A percentile compares a stretch with the other conserved stretches of the same genome.
Evolutionary conservation across 2,329 filamentous ascomycete genomes (phyloP).

Genomic region (Sporothrix brunneoviolacea): DNA sequence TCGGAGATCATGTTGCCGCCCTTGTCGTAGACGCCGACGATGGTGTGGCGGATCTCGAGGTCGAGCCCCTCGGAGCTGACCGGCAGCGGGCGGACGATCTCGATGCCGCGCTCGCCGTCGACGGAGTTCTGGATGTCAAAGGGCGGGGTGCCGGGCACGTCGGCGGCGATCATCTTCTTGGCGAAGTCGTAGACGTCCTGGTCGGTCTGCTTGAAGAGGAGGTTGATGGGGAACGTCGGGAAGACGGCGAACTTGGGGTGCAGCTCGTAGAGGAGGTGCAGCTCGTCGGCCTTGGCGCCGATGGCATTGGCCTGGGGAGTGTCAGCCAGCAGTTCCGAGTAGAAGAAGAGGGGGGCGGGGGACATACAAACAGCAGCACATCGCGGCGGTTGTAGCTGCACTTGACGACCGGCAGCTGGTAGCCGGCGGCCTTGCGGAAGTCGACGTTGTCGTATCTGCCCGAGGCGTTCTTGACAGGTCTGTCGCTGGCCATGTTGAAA

Average conservation of each 20-base stretch:
- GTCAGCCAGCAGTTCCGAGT: background rate
- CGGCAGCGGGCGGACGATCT: constrained; percentile 32
- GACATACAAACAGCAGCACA: constrained; percentile 33
- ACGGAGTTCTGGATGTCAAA: constrained; percentile 36
- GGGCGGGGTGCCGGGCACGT: constrained; percentile 33
- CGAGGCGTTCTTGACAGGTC: constrained; percentile 30
- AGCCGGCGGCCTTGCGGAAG: constrained; percentile 33
- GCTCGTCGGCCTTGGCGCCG: constrained; percentile 31
- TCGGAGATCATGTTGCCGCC: constrained; percentile 38
- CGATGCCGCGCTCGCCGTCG: constrained; percentile 35
- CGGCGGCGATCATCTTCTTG: constrained; percentile 26
- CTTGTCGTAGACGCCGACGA: constrained; percentile 41
- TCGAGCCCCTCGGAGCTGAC: constrained; percentile 29
- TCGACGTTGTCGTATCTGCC: constrained; percentile 36
- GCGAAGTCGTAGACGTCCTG: constrained; percentile 39
- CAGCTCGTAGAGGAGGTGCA: constrained; percentile 38
- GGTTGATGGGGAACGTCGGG: constrained; percentile 41
- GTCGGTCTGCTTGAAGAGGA: constrained; percentile 38
- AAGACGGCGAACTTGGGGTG: constrained; percentile 38
- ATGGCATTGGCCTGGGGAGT: constrained; percentile 31
- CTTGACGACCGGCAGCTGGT: constrained; percentile 31
- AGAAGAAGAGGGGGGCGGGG: background rate
- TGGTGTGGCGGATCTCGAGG: constrained; percentile 33
- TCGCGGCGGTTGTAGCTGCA: constrained; percentile 37
- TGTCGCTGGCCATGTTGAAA: constrained; percentile 18